Percentiles rank a stretch among this genome's conserved stretches.
These are phyloP conservation scores for Colletotrichum navitas DNA, from an alignment of 2,329 filamentous ascomycete species.

Conservation along the genomic window DNA sequence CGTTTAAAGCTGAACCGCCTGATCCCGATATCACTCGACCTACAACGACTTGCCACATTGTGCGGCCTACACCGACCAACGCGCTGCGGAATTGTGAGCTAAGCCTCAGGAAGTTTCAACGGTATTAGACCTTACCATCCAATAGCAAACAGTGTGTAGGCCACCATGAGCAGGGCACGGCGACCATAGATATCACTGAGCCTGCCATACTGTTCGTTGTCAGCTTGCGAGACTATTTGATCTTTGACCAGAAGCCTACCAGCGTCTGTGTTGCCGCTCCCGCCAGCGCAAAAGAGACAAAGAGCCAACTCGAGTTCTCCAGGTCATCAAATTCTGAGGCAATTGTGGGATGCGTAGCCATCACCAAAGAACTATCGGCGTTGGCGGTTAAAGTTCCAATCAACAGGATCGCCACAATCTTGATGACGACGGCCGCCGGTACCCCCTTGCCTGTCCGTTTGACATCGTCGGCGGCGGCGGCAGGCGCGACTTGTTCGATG, in stretches of 20 bases:
- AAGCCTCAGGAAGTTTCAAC: conserved; percentile 4
- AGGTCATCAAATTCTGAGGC: conserved; percentile 71
- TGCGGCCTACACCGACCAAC: conserved; percentile 58
- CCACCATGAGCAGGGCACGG: conserved; percentile 57
- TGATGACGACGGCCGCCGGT: conserved; percentile 37
- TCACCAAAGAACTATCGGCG: conserved; percentile 72
- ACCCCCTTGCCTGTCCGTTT: not conserved
- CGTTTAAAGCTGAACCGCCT: conserved; percentile 64
- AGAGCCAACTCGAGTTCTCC: conserved; percentile 65
- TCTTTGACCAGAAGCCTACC: conserved; percentile 51
- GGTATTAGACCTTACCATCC: conserved; percentile 61
- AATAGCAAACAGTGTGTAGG: conserved; percentile 63
- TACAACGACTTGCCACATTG: conserved; percentile 62
- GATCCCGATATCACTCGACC: conserved; percentile 65
- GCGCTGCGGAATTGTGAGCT: conserved; percentile 36
- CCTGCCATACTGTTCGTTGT: conserved; percentile 61
- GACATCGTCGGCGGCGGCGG: not conserved
- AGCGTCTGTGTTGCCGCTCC: conserved; percentile 53
- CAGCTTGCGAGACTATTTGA: not conserved
- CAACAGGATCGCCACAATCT: conserved; percentile 46
- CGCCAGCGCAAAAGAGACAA: conserved; percentile 50
- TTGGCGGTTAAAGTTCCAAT: conserved; percentile 72
- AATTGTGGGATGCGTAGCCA: conserved; percentile 74
- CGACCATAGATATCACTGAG: conserved; percentile 70
- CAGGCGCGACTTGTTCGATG: conserved; percentile 31